phyloP scores from a whole-genome alignment of 2,329 filamentous ascomycete species.

The Ophiocordyceps camponoti-saundersi region DNA sequence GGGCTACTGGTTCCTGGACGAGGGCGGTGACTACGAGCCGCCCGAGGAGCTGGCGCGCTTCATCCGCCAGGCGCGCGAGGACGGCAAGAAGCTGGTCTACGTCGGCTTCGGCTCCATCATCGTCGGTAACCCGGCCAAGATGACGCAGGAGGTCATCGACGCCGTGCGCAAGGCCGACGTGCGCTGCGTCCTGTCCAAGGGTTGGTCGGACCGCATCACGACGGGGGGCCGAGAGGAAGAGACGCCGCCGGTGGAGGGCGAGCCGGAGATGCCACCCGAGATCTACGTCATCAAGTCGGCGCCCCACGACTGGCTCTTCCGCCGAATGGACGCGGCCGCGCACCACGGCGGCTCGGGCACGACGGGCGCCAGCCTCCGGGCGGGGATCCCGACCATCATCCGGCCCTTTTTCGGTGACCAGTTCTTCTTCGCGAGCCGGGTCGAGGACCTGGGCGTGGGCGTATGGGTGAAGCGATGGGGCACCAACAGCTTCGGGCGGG shows the following conservation, averaged over 20 bases:
- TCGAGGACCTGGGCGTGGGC: conserved; percentile 87
- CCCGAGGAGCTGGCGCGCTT: conserved; percentile 63
- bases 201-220: conserved; percentile 72
- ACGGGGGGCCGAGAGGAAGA: conserved; percentile 25
- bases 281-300: conserved; percentile 81
- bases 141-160: conserved; percentile 87
- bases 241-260: conserved; percentile 34
- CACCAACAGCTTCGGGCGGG: conserved; percentile 66
- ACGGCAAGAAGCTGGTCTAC: conserved; percentile 86
- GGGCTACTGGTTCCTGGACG: conserved; percentile 94
- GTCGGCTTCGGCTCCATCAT: conserved; percentile 96
- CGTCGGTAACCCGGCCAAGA: conserved; percentile 70
- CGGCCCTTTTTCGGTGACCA: conserved; percentile 97
- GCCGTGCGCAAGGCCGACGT: conserved; percentile 84
- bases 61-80: conserved; percentile 63
- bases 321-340: conserved; percentile 80
- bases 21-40: conserved; percentile 52
- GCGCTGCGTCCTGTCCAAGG: conserved; percentile 86
- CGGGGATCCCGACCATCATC: conserved; percentile 84
- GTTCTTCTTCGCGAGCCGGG: conserved; percentile 80
- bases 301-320: conserved; percentile 93
- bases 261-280: conserved; percentile 54
- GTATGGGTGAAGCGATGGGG: conserved; percentile 81
- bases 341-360: conserved; percentile 94
- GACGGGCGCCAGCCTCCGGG: conserved; percentile 79